Evolutionary conservation across 2,329 filamentous ascomycete species (phyloP), one percentile per base, ranked within the genome.

Genomic region (Monosporascus sp.): DNA sequence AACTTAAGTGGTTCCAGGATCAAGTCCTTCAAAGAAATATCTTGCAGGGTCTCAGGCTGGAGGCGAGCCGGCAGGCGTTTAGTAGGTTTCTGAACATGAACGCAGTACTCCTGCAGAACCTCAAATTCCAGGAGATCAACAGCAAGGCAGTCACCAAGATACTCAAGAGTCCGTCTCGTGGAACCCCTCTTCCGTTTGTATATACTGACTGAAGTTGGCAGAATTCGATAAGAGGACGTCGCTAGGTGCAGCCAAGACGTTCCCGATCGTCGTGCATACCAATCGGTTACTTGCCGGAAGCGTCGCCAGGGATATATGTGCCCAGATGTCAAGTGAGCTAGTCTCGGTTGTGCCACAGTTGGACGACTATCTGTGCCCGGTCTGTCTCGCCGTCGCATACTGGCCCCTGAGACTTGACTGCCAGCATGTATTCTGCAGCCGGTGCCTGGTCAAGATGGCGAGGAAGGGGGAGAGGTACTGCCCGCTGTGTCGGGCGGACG

Each of bases 171-270:
- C 67, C 57, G 80, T 69, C 8, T 25, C 24, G 39, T 38, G 18
- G 27, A 25, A 25, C 8, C 25, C 44, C 14, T 36, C 17, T 25
- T 22, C 24, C 15, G 36, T 20, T 11, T 47, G 24, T 15, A 25
- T 18, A 51, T 41, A 55, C 50, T 59, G 34, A 58, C 51, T 47
- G 15, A 38, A 20, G 3, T 27, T 36, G 4, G 7, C 57, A 91
- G 84, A 93, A 71, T 96, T 96, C 66, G 89, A 94, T 70, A 96
- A 96, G 70, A 82, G 84, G 54, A 96, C 90, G 1, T 83, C 86
- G 1, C 75, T 95, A 20, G 84, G 86, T 25, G 84, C 86, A 1
- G 83, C 83, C 39, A 74, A 80, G 37, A 77, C 76, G 0, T 88
- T 90, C 58, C 82, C 84, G 0, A 72, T 75, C 8, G 73, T 77